Conservation (phyloP, 108 stramenopile species). For the Stephanodiscus minutulus region DNA sequence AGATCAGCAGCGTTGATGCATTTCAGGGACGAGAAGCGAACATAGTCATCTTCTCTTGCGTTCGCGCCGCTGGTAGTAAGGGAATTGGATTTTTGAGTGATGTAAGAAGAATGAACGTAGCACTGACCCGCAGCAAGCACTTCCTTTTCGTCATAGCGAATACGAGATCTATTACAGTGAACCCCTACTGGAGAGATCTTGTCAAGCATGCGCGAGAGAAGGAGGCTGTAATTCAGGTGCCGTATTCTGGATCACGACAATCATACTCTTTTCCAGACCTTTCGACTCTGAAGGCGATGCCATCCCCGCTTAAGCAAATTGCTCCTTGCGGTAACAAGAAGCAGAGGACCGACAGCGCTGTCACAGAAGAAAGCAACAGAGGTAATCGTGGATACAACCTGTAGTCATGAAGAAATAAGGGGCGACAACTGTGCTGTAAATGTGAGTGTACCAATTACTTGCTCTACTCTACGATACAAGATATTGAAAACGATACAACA, state of each 20-base stretch:
- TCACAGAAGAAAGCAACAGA: background rate
- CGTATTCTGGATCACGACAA: slow-evolving; percentile 28
- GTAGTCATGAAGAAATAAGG: background rate
- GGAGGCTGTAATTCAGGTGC: slow-evolving; percentile 69
- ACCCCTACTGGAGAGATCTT: slow-evolving; percentile 88
- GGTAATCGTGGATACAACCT: background rate
- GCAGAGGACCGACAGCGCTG: background rate
- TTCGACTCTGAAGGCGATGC: slow-evolving; percentile 21
- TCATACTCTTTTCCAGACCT: slow-evolving; percentile 40
- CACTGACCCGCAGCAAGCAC: slow-evolving; percentile 95
- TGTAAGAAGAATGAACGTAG: slow-evolving; percentile 98
- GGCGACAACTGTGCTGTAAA: too few relatives aligned
- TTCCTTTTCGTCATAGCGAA: slow-evolving; percentile 87
- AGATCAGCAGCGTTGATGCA: slow-evolving; percentile 93
- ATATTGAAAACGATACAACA: too few relatives aligned
- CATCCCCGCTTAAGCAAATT: background rate
- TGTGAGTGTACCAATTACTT: too few relatives aligned
- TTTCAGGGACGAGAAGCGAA: slow-evolving; percentile 95
- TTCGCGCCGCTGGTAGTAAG: slow-evolving; percentile 86
- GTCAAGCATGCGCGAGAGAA: slow-evolving; percentile 70
- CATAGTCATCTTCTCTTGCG: slow-evolving; percentile 92
- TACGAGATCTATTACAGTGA: slow-evolving; percentile 74
- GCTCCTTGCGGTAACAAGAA: background rate
- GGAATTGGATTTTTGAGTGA: slow-evolving; percentile 97
- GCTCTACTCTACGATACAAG: too few relatives aligned